phyloP scores from a whole-genome alignment of 2,329 filamentous ascomycete species.

The Pseudogymnoascus sp. region DNA sequence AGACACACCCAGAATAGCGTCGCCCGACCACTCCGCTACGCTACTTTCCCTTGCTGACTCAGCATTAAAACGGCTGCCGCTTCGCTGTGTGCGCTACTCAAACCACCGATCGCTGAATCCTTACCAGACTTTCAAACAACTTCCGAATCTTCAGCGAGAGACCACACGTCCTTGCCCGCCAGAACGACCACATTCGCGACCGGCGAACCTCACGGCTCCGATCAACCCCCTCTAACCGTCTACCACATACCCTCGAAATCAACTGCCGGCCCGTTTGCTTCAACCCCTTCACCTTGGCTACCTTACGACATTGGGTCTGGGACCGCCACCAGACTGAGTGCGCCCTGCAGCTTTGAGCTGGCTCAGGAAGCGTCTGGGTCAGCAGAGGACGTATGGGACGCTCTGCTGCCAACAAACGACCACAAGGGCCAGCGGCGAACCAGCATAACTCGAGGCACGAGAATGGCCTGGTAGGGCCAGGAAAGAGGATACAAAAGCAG shows the following conservation, averaged over 20 bases:
- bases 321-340: slow-evolving; percentile 5
- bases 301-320: slow-evolving; percentile 8
- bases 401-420: slow-evolving; percentile 29
- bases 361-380: slow-evolving; percentile 31
- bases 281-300: background rate
- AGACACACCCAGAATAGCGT: background rate
- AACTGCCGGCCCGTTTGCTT: background rate
- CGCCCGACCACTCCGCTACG: slow-evolving; percentile 1
- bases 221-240: background rate
- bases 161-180: background rate
- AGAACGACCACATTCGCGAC: background rate
- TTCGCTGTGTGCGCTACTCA: slow-evolving; percentile 9
- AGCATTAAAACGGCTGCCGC: background rate
- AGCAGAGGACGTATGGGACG: slow-evolving; percentile 31
- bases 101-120: background rate
- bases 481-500: slow-evolving; percentile 53
- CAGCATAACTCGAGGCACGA: slow-evolving; percentile 73
- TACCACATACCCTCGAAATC: background rate
- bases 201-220: background rate
- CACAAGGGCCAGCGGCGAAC: slow-evolving; percentile 44
- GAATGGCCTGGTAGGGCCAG: slow-evolving; percentile 75
- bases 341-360: slow-evolving; percentile 21
- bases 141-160: background rate
- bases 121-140: slow-evolving; percentile 5
- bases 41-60: slow-evolving; percentile 1